Base-by-base conservation (phyloP, 768 basidiomycete genomes). In the Hydnomerulius pinastri region DNA sequence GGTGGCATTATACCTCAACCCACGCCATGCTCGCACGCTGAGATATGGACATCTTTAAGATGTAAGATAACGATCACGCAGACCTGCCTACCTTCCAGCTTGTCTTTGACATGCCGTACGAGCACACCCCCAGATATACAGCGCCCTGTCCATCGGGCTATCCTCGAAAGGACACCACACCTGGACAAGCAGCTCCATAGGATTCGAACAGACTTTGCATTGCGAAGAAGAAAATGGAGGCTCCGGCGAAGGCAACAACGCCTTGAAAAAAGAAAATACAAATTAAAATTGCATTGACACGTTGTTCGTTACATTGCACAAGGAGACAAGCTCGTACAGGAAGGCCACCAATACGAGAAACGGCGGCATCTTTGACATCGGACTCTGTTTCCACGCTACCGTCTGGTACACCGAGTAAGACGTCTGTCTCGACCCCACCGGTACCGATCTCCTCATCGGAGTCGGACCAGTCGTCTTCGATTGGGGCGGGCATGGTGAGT, bases 81-180 rank as follows among this genome's bases (percentile, higher is more conserved):
- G 20, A 20, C 21, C 21, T n/a, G 56, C 86, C 66, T 71, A 90
- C 92, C 90, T 87, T 61, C 89, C 90, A 18, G 77, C 72, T 68
- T 87, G 85, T 47, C 79, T 75, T 63, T 94, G 91, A 70, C 92
- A 96, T 12, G 72, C 64, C 4, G 78, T 68, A 29, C 78, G 75
- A 2, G 87, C 74, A 60, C 92, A 96, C 10, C 83, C 91, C 86
- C 90, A 95, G 18, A 92, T 76, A 59, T 93, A 94, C 40, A 94
- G 71, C 3, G 85, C 87, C 45, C 93, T 80, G 62, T 96, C 92
- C 78, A 86, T 84, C 5, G 86, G 80, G 58, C 90, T 94, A 30
- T 85, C 75, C 62, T 93, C 87, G 58, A 94, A 82, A 0, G 93
- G 93, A 66, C 90, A 93, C 89, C 90, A 94, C 60, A 96, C 77